Evolutionary conservation across 306 rosid genomes (phyloP), one percentile per base, ranked within the genome.

Genomic region (Datisca glomerata): DNA sequence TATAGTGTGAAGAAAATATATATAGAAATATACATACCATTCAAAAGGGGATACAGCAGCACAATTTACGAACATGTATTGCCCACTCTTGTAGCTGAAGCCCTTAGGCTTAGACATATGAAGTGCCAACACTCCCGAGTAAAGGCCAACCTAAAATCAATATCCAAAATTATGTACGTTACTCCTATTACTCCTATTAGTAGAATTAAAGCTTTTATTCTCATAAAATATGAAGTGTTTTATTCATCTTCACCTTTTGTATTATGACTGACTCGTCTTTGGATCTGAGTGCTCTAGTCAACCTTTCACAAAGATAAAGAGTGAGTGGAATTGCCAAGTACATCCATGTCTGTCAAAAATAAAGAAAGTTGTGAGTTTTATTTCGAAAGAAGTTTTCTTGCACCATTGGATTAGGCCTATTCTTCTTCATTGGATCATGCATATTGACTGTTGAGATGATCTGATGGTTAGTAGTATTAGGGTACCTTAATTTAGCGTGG

Each of bases 301-400:
- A 12, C 59, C 87, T 74, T 70, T 78, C 87, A 21, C 7, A 28
- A 10, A 69, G 64, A 41, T 78, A 78, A 44, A 78, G 56, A n/a
- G 35, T 10, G 36, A 74, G 15, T 25, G 87, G 87, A 40, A 67
- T 49, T 43, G 37, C 57, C 10, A 78, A 57, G 63, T 78, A 78
- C 87, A 78, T 78, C 87, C 87, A 78, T 39, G 87, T 78, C 87
- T 78, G 82, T 51, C n/a, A n/a, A n/a, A 66, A 16, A 20, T 28
- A 6, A 7, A 29, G 12, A 45, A 13, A 15, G 10, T 2, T 25
- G 50, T 15, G 5, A 25, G 12, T 4, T 18, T 5, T 21, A 15
- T 11, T 36, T 36, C 4, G 15, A 63, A 49, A 42, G n/a, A n/a
- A n/a, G n/a, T n/a, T n/a, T n/a, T n/a, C n/a, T n/a, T n/a, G n/a